Percentiles rank a stretch among this genome's conserved stretches.
Conservation (phyloP, 768 basidiomycete genomes). For the Hygrophorus russula region DNA sequence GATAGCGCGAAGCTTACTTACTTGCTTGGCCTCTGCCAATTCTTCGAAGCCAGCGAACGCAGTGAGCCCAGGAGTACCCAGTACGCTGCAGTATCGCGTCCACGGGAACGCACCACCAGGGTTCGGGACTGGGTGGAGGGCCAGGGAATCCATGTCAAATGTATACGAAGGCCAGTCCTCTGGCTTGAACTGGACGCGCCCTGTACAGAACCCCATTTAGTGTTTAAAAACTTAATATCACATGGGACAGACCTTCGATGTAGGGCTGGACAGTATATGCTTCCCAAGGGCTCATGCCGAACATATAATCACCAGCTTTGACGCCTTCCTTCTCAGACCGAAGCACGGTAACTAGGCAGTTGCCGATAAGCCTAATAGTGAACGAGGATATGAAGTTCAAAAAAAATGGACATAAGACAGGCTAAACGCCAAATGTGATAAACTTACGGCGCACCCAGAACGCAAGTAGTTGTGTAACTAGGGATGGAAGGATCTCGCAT, state of each 20-base stretch:
- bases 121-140: constrained; percentile 12
- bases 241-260: constrained; percentile 7
- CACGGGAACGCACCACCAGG: constrained; percentile 14
- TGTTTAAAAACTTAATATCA: neutral
- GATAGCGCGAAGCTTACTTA: neutral
- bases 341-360: constrained; percentile 21
- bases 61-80: constrained; percentile 18
- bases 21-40: constrained; percentile 11
- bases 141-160: constrained; percentile 14
- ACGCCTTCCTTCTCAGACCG: constrained; percentile 19
- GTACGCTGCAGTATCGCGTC: constrained; percentile 10
- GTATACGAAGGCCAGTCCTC: constrained; percentile 10
- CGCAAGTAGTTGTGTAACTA: constrained; percentile 11
- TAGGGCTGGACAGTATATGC: constrained; percentile 14
- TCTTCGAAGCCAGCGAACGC: constrained; percentile 18
- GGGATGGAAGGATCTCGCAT: constrained; percentile 17
- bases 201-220: constrained; percentile 2
- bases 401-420: too few relatives aligned
- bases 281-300: constrained; percentile 16
- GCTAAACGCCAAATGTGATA: neutral
- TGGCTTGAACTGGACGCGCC: constrained; percentile 9
- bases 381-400: too few relatives aligned
- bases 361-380: constrained; percentile 3
- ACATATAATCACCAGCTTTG: constrained; percentile 19
- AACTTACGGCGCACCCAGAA: constrained; percentile 13